Base-by-base conservation (phyloP, 2,329 filamentous ascomycete genomes). In the Penicillium palitans region DNA sequence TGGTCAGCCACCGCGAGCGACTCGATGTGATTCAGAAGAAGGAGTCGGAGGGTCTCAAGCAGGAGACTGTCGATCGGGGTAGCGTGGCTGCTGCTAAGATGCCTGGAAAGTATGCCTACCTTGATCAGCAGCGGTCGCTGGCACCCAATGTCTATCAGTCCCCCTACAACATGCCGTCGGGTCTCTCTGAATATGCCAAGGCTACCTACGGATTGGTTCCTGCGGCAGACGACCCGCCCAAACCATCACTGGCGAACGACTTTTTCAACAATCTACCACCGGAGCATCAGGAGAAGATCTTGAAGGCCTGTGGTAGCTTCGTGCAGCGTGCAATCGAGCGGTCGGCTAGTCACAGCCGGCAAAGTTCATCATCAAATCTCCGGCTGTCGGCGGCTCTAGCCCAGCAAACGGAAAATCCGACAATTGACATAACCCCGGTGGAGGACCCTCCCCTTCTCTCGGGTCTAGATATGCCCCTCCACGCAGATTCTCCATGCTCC, bases 91-190 rank as follows among this genome's bases (percentile, higher is more conserved):
- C 65, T 21, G 65, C 70, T 29, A 72, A 72, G 55, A 59, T 76
- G 63, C 70, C 72, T 17, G 74, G 74, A 42, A 74, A 71, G 59
- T 78, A 72, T 59, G 72, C 75, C 37, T 76, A 72, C 60, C 69
- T 78, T 41, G 75, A 77, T 52, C 71, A 73, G 47, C 73, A 77
- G 57, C 71, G 71, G 49, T 71, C 72, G 40, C 67, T 74, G 57
- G 66, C 69, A 27, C 70, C 74, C 55, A 67, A 71, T 52, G 74
- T 78, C 33, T 78, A 78, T 61, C 74, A 72, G 61, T 78, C 76
- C 10, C 76, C 76, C 19, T 78, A 78, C 63, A 72, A 77, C 57
- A 75, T 76, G 64, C 75, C 75, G 27, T 77, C 74, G 31, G 76
- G 76, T 8, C 72, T 78, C 50, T 76, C 74, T 8, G 72, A 77